These are phyloP conservation scores for Kalanchoe fedtschenkoi DNA, from an alignment of 164 flowering plant species.

Conservation along the genomic window DNA sequence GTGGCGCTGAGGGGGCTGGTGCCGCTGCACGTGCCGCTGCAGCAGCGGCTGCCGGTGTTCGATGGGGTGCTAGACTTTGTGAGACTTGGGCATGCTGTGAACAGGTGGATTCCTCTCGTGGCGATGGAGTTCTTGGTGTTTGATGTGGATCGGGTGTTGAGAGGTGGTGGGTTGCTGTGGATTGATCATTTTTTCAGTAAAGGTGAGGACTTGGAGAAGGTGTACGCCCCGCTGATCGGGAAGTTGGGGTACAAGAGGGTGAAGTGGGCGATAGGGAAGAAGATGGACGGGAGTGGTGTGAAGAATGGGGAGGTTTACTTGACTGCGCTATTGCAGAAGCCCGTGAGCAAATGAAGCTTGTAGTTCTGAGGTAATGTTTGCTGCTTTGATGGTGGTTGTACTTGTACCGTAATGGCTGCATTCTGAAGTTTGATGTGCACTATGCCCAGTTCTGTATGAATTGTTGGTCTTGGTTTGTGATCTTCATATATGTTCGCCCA, in stretches of 20 bases:
- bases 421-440: background rate
- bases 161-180: slow-evolving; percentile 84
- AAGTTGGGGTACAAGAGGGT: slow-evolving; percentile 80
- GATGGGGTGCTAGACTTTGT: slow-evolving; percentile 84
- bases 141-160: slow-evolving; percentile 81
- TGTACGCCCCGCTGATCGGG: slow-evolving; percentile 59
- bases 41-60: slow-evolving; percentile 83
- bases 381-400: background rate
- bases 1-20: slow-evolving; percentile 69
- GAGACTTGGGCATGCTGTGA: slow-evolving; percentile 72
- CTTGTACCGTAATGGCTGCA: background rate
- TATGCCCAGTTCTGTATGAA: background rate
- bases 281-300: slow-evolving; percentile 55
- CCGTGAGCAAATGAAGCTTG: slow-evolving; percentile 26
- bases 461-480: background rate
- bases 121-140: slow-evolving; percentile 68
- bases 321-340: slow-evolving; percentile 87
- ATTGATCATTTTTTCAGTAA: slow-evolving; percentile 82
- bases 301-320: slow-evolving; percentile 82
- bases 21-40: slow-evolving; percentile 77
- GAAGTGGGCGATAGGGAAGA: slow-evolving; percentile 69
- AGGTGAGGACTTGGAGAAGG: slow-evolving; percentile 53
- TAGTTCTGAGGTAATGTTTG: background rate
- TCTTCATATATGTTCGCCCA: too few species aligned
- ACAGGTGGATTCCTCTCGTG: slow-evolving; percentile 74